phyloP scores from a whole-genome alignment of 2,329 filamentous ascomycete genomes.

The Cercospora beticola region DNA sequence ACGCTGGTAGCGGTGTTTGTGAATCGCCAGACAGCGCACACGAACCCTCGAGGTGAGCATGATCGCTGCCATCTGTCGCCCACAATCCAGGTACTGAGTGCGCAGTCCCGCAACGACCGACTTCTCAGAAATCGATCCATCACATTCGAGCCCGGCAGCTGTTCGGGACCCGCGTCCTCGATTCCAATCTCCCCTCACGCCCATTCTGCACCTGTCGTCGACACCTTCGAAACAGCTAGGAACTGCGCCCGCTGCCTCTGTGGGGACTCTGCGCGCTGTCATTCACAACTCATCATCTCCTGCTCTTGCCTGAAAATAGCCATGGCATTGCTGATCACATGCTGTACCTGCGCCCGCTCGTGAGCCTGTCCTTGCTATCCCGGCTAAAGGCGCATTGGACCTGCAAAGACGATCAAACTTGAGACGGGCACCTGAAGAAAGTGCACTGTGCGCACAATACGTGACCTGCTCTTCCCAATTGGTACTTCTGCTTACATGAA shows the following conservation, averaged over 20 bases:
- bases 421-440: slow-evolving; percentile 8
- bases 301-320: slow-evolving; percentile 17
- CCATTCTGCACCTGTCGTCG: slow-evolving; percentile 15
- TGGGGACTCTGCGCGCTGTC: slow-evolving; percentile 12
- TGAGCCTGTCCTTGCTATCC: slow-evolving; percentile 23
- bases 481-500: slow-evolving; percentile 11
- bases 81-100: neutral
- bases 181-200: slow-evolving; percentile 12
- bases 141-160: slow-evolving; percentile 21
- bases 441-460: slow-evolving; percentile 1
- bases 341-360: slow-evolving; percentile 27
- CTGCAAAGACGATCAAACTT: slow-evolving; percentile 21
- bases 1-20: slow-evolving; percentile 24
- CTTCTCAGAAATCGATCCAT: slow-evolving; percentile 24
- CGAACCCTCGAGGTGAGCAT: slow-evolving; percentile 24
- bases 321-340: slow-evolving; percentile 25
- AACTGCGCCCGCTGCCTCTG: slow-evolving; percentile 18
- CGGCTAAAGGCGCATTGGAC: slow-evolving; percentile 24
- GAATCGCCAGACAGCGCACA: slow-evolving; percentile 24
- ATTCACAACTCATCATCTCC: neutral
- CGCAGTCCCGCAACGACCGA: slow-evolving; percentile 12
- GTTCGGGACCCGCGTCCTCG: slow-evolving; percentile 3
- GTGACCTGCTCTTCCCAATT: slow-evolving; percentile 13
- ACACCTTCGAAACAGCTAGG: slow-evolving; percentile 13
- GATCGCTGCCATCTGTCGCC: slow-evolving; percentile 1